Evolutionary conservation across 2,329 filamentous ascomycete species (phyloP), one percentile per base, ranked within the genome.

Genomic region (Diaporthe citrichinensis): DNA sequence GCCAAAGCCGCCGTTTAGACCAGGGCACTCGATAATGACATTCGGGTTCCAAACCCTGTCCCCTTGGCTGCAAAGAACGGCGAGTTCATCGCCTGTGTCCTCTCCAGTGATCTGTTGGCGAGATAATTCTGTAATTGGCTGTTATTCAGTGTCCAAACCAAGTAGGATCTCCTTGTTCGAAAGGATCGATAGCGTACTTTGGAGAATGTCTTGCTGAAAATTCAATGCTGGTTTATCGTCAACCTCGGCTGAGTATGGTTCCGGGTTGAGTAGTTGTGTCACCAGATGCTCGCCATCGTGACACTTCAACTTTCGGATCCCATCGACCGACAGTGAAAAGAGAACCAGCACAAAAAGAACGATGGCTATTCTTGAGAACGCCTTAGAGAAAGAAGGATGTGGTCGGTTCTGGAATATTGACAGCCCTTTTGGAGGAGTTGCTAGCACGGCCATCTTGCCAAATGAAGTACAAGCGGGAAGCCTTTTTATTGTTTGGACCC

Each of bases 41-140:
- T 53, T 53, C n/a, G 49, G 49, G 10, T 53, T 25, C 49, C 49
- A 53, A 25, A 12, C 23, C 3, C 49, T 53, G 23, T 53, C 25
- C 1, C 49, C 49, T 6, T 53, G 23, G n/a, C 49, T 25, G n/a
- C 49, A 53, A n/a, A 53, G 49, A 15, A 6, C 49, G 10, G 49
- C n/a, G 9, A 53, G 49, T 25, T 53, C 49, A 53, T 1, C 49
- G 12, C n/a, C 49, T n/a, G 10, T 53, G 10, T 53, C 49, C 49
- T 53, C 49, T 53, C 49, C 49, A n/a, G 49, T 53, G 49, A 53
- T 53, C 49, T 53, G 49, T 53, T 53, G 49, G n/a, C n/a, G 23
- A 0, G 9, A 25, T 53, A 53, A 25, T 53, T 6, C 49, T 53
- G 49, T 25, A 14, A 25, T 53, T 53, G n/a, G 1, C 10, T 25